phyloP scores from a whole-genome alignment of 2,329 filamentous ascomycete species.

The Exophiala oligosperma region DNA sequence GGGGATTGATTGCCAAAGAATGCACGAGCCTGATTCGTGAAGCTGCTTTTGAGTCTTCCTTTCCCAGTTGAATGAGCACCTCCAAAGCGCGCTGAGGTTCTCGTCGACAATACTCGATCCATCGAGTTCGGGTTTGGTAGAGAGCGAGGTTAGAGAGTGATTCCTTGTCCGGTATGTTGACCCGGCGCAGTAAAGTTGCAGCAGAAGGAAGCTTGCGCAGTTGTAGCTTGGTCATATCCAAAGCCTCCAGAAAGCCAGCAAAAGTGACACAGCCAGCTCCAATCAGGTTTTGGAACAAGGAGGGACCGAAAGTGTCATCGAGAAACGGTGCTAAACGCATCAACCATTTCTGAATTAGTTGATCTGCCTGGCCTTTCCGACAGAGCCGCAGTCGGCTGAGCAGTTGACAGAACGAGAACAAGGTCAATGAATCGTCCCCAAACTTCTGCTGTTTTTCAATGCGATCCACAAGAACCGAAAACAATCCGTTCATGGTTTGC shows the following conservation, averaged over 20 bases:
- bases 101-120: constrained; percentile 33
- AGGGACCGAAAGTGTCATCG: constrained; percentile 35
- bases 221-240: constrained; percentile 11
- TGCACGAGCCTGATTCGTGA: constrained; percentile 6
- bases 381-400: constrained; percentile 46
- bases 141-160: constrained; percentile 4
- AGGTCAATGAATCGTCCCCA: constrained; percentile 32
- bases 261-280: constrained; percentile 48
- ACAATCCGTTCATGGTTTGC: constrained; percentile 43
- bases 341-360: constrained; percentile 45
- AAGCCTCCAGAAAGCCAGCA: constrained; percentile 36
- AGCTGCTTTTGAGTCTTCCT: constrained; percentile 29
- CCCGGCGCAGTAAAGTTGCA: constrained; percentile 32
- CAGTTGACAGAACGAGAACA: constrained; percentile 39
- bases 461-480: constrained; percentile 42
- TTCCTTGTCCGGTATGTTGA: constrained; percentile 24
- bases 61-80: constrained; percentile 31
- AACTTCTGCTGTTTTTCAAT: constrained; percentile 37
- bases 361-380: constrained; percentile 45
- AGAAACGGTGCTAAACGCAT: constrained; percentile 38
- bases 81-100: constrained; percentile 36
- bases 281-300: constrained; percentile 42
- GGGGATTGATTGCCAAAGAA: constrained; percentile 6
- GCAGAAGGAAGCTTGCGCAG: constrained; percentile 24
- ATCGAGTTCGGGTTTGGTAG: constrained; percentile 18